Base-by-base conservation (phyloP, 345 rosid species). In the Sisymbrium irio region DNA sequence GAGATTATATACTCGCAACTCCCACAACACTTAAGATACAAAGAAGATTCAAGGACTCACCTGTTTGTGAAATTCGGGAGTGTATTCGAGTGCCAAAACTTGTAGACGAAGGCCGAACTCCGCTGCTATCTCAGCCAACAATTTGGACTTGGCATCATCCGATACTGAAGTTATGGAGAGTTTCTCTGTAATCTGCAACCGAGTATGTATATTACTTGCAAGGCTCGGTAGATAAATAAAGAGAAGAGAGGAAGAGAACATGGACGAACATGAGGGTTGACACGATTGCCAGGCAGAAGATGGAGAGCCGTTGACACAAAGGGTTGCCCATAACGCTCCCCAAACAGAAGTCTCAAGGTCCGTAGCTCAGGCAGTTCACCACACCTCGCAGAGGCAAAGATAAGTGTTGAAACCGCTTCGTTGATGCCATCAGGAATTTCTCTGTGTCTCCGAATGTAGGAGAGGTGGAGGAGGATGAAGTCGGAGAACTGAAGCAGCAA, bases 281-380 rank as follows among this genome's bases (percentile, higher is more conserved):
- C 91, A 14, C 85, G 81, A 74, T 90, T 84, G 3, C 88, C 88
- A 9, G 92, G 90, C 64, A 78, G 42, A 22, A 84, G 79, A 57
- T 88, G 84, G 4, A 88, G 75, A 13, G 97, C 87, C 54, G 71
- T 74, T 15, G 53, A 60, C 15, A 80, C 84, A 62, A 87, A 86
- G 40, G 67, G 57, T 60, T 80, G 76, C 7, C 96, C 97, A 37
- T 89, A 91, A 14, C 91, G 88, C 58, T 91, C 83, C 28, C 81
- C 82, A 58, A 88, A 89, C 55, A 93, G 86, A 77, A 84, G 76
- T 70, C 98, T 75, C n/a, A 91, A 77, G 6, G 25, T 37, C 0
- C 82, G 74, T 67, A 93, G 98, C 88, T 93, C 96, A 11, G 91
- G 97, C 36, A 91, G 78, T 30, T 91, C 97, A 3, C 94, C 97